A percentile compares a stretch with the other conserved stretches of the same genome.
Evolutionary conservation across 108 stramenopile species (phyloP).

Genomic region (Hondaea fermentalgiana): DNA sequence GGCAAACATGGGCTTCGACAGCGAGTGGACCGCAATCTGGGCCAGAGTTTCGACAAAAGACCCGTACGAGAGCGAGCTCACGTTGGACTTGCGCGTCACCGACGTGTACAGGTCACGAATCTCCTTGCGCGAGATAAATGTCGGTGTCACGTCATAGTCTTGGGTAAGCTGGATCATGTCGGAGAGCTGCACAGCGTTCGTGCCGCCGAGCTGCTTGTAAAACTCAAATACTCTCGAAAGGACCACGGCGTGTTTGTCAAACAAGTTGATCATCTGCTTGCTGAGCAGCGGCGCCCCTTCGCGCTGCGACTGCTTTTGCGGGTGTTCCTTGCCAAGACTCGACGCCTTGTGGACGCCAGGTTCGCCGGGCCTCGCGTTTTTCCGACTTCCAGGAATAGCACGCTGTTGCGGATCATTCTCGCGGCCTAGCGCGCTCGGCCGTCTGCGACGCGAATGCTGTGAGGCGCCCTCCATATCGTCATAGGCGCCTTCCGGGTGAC

Average conservation of each 20-base stretch:
- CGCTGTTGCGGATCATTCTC: background rate
- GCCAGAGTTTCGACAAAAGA: background rate
- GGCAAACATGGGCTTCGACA: conserved; percentile 16
- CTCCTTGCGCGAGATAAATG: conserved; percentile 10
- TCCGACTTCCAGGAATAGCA: background rate
- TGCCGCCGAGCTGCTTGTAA: background rate
- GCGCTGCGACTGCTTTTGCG: background rate
- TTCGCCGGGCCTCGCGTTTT: background rate
- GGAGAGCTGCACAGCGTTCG: conserved; percentile 4
- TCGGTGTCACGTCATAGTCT: background rate
- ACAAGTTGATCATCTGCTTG: background rate
- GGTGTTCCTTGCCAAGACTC: background rate
- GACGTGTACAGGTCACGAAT: background rate
- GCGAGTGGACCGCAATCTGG: background rate
- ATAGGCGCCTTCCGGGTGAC: background rate
- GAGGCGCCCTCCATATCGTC: background rate
- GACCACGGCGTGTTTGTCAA: conserved; percentile 6
- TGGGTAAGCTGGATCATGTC: background rate
- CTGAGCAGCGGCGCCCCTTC: background rate
- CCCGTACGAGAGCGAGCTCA: background rate
- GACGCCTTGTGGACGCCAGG: background rate
- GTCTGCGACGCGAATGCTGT: background rate
- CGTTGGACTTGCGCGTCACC: background rate
- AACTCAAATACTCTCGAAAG: background rate
- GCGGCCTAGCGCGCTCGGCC: background rate